phyloP scores from a whole-genome alignment of 148 eudicot species.

The Heliosperma pusillum region DNA sequence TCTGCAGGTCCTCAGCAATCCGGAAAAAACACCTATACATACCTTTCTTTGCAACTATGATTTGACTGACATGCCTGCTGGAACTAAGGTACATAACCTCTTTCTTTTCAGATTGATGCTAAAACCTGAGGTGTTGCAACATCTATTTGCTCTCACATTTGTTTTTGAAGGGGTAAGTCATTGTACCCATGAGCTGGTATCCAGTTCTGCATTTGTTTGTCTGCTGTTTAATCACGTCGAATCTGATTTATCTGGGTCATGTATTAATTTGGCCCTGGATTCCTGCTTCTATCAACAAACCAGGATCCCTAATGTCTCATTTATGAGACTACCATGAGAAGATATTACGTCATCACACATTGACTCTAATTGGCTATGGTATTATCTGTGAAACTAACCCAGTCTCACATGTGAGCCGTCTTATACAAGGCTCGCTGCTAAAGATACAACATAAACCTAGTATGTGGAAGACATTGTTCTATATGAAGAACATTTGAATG shows the following conservation, averaged over 20 bases:
- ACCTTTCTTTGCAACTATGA: conserved; percentile 82
- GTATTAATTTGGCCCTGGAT: neutral
- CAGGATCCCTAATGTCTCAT: neutral
- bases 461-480: neutral
- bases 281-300: neutral
- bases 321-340: neutral
- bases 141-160: neutral
- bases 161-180: neutral
- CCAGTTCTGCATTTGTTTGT: neutral
- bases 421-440: neutral
- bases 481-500: neutral
- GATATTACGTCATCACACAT: neutral
- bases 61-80: conserved; percentile 77
- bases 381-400: neutral
- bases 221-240: neutral
- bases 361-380: neutral
- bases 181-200: neutral
- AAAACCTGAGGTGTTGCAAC: neutral
- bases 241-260: neutral
- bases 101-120: neutral
- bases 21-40: conserved; percentile 73
- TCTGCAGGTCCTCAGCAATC: conserved; percentile 72
- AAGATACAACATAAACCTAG: neutral
- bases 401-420: neutral
- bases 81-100: conserved; percentile 54